Base-by-base conservation (phyloP, 805 yeast genomes). In the Grigorovia jiainica region DNA sequence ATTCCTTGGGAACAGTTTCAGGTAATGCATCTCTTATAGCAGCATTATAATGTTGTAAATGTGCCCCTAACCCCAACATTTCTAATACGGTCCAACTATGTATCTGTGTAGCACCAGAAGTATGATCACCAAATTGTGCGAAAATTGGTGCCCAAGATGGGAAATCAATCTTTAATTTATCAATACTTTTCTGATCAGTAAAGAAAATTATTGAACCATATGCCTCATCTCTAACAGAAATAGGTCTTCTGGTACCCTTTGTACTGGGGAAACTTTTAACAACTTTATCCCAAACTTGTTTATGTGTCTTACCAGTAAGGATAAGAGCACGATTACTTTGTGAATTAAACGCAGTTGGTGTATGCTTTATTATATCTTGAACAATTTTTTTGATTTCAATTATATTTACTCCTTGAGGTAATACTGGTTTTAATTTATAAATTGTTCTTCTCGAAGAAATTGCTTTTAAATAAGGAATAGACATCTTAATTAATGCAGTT, bases 341-440 rank as follows among this genome's bases (percentile, higher is more conserved):
- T 37, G 71, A 67, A 65, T 73, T 73, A 68, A 72, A 73, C 20
- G 72, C 55, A n/a, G 75, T 67, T 53, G 78, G 78, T 8, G 74
- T 69, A 49, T 68, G 58, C 55, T 68, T 71, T 40, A 73, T 60
- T 34, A 71, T 62, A 18, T 63, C 57, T 53, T 67, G 65, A 19
- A 72, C 72, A 29, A 66, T 49, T 24, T 53, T 48, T 48, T 64
- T 68, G 21, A 73, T 59, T 45, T 70, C 65, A n/a, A 54, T 57
- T 39, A 69, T 48, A 42, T 68, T 48, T 43, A 71, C 62, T 33
- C 61, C 63, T 13, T 55, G 44, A 50, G 76, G 75, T 42, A 71
- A 55, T 43, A 66, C 63, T 55, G 72, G 71, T 49, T 63, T 58
- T 43, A 73, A 60, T 31, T 62, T 60, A 61, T 73, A 73, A 47